Evolutionary conservation across 208 protist species (phyloP).

Genomic region (Acanthamoeba castellanii): DNA sequence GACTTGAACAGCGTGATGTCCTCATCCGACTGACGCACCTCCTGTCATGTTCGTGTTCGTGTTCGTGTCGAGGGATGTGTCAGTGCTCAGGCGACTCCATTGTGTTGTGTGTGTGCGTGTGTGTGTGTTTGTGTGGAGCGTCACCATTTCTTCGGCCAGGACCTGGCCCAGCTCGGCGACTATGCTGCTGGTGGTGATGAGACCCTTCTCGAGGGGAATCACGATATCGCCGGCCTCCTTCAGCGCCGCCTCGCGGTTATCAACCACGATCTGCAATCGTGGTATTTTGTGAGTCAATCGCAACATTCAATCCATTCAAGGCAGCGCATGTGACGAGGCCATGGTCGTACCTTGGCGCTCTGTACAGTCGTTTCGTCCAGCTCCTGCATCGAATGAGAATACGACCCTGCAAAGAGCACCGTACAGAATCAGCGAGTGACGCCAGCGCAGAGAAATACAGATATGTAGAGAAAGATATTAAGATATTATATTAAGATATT

Average conservation of each 20-base stretch:
- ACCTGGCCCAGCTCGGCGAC: constrained; percentile 34
- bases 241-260: constrained; percentile 51
- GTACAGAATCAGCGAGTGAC: background rate
- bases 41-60: background rate
- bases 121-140: background rate
- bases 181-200: constrained; percentile 16
- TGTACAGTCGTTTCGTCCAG: constrained; percentile 64
- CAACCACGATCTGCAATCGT: constrained; percentile 50
- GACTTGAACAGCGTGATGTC: constrained; percentile 72
- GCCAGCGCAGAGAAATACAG: no score
- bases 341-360: constrained; percentile 41
- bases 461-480: no score
- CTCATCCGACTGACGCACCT: constrained; percentile 21
- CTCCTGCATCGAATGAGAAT: constrained; percentile 71
- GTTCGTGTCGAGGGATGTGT: background rate
- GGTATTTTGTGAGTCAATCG: background rate
- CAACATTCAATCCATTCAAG: no score
- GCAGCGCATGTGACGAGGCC: background rate
- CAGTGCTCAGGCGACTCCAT: background rate
- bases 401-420: background rate
- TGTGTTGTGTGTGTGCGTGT: background rate
- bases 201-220: background rate
- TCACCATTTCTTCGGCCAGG: background rate
- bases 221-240: constrained; percentile 58
- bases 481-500: no score